Evolutionary conservation across 148 eudicot genomes (phyloP), one percentile per base, ranked within the genome.

Genomic region (Rhododendron mucronatum): DNA sequence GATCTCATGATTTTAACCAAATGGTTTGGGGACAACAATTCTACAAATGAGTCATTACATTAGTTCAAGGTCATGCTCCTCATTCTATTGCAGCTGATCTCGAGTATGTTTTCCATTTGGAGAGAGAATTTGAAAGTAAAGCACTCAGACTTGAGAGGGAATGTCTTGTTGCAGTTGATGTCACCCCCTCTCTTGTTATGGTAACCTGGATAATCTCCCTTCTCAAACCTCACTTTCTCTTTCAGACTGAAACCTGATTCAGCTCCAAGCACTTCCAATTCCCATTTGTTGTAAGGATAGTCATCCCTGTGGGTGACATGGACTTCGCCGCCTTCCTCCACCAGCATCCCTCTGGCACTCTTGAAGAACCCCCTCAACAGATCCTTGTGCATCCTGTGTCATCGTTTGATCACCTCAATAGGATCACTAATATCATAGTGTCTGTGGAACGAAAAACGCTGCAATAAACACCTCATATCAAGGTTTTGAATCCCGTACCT

Each of bases 331-430:
- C 44, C 92, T 39, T 78, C 86, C 51, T 86, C 61, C 23, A 45
- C 51, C 28, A 89, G 30, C 91, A 91, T 82, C 75, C 86, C 73
- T 53, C 81, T 89, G 26, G 91, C 91, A 85, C 83, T 89, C 71
- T 65, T 78, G 73, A 91, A 73, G 74, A 84, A 87, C 13, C 48
- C 41, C 7, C 47, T 81, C 83, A 87, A 84, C 33, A 89, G 82
- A 20, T 57, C 63, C 48, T 78, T 83, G 55, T 89, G 89, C 57
- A 80, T 82, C 45, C 92, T 69, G 75, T 30, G 8, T 20, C 65
- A 59, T 18, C 1, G 9, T 59, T 20, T 59, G 65, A 18, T 20
- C 65, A 6, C 65, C 5, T 20, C 59, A 59, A 5, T 59, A 59
- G 5, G 16, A 55, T 15, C 21, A 55, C 14, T 15, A 14, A 13